Evolutionary conservation across 139 green algal genomes (phyloP).

Genomic region (Mesostigma viride): DNA sequence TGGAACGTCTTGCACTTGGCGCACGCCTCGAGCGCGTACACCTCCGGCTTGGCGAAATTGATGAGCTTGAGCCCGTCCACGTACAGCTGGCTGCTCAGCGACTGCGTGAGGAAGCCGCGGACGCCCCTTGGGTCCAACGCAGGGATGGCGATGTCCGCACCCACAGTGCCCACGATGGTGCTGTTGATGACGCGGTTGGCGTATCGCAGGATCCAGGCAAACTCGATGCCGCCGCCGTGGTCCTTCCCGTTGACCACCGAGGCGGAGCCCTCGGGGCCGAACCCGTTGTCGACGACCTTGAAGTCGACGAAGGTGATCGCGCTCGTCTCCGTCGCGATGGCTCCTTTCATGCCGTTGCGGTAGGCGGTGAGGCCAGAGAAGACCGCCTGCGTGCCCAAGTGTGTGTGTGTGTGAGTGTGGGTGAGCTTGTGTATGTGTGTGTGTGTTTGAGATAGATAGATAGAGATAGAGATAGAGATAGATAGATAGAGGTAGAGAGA

Average conservation of each 20-base stretch:
- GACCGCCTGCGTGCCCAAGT: neutral
- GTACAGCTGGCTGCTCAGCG: neutral
- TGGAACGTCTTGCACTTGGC: slow-evolving; percentile 38
- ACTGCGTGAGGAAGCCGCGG: slow-evolving; percentile 36
- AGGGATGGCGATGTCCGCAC: neutral
- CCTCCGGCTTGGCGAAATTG: neutral
- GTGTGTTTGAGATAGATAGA: no score
- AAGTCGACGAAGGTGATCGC: slow-evolving; percentile 34
- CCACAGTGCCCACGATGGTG: slow-evolving; percentile 32
- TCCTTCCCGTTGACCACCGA: slow-evolving; percentile 49
- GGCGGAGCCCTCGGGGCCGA: slow-evolving; percentile 27
- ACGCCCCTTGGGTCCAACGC: slow-evolving; percentile 18
- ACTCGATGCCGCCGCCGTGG: slow-evolving; percentile 37
- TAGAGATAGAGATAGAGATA: neutral
- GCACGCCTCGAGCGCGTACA: slow-evolving; percentile 33
- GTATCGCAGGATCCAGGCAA: slow-evolving; percentile 19
- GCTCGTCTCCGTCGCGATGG: slow-evolving; percentile 32
- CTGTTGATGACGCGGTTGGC: slow-evolving; percentile 33
- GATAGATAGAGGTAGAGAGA: neutral
- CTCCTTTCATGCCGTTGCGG: slow-evolving; percentile 54
- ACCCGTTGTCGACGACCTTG: slow-evolving; percentile 41
- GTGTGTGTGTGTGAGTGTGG: no score
- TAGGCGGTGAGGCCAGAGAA: slow-evolving; percentile 40
- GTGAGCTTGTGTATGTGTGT: no score
- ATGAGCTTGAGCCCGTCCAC: slow-evolving; percentile 44